A percentile compares a stretch with the other conserved stretches of the same genome.
phyloP scores from a whole-genome alignment of 176 grass and related monocot genomes.

The Juncus effusus region DNA sequence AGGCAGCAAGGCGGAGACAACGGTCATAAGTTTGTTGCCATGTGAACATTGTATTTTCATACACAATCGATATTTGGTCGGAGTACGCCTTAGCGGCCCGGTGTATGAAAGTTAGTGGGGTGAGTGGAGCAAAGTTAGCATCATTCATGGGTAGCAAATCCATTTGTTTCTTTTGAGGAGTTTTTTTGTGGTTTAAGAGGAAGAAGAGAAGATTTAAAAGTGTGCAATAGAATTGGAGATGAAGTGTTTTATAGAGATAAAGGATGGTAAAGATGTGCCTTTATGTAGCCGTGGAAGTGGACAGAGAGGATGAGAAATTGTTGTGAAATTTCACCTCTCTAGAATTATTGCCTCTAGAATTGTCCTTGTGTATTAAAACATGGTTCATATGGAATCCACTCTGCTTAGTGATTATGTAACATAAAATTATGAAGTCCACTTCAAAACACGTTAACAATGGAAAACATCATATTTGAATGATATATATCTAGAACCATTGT shows the following conservation, averaged over 20 bases:
- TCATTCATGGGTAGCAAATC: slow-evolving; percentile 26
- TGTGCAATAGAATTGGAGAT: not conserved
- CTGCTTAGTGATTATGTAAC: too few relatives aligned
- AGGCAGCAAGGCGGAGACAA: slow-evolving; percentile 35
- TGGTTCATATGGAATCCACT: too few relatives aligned
- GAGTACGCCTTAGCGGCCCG: slow-evolving; percentile 33
- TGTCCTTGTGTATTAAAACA: too few relatives aligned
- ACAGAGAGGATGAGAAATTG: too few relatives aligned
- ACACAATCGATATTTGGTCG: slow-evolving; percentile 32
- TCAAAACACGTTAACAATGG: too few relatives aligned
- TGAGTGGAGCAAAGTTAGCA: slow-evolving; percentile 33
- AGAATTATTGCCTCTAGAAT: too few relatives aligned
- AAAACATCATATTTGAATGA: too few relatives aligned
- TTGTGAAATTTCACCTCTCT: too few relatives aligned
- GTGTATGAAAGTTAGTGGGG: slow-evolving; percentile 35
- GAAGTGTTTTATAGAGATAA: not conserved
- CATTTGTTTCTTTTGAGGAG: slow-evolving; percentile 9
- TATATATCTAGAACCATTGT: too few relatives aligned
- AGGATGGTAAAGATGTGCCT: not conserved
- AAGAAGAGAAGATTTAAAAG: not conserved
- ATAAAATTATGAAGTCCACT: too few relatives aligned
- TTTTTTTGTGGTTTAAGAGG: not conserved
- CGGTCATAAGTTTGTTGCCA: slow-evolving; percentile 40
- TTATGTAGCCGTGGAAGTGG: not conserved
- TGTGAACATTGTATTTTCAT: slow-evolving; percentile 24